phyloP scores from a whole-genome alignment of 2,329 filamentous ascomycete genomes.

The Fusarium multiceps region DNA sequence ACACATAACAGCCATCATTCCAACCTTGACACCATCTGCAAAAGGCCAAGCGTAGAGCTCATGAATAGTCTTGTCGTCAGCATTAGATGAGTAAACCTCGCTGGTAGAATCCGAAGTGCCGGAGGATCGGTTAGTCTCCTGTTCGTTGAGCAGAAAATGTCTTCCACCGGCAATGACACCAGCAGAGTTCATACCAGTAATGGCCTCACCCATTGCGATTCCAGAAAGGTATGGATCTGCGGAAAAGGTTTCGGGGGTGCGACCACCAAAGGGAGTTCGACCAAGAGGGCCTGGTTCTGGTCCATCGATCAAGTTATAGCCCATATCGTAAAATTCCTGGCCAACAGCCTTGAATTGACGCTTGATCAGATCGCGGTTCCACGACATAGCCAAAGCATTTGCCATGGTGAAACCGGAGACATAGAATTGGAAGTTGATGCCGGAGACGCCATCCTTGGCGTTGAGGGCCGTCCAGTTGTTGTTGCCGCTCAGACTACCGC shows the following conservation, averaged over 20 bases:
- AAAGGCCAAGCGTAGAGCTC: conserved; percentile 84
- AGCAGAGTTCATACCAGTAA: conserved; percentile 71
- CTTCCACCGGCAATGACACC: conserved; percentile 64
- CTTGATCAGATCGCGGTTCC: background rate
- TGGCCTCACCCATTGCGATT: conserved; percentile 79
- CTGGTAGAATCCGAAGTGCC: background rate
- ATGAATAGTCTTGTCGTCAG: conserved; percentile 50
- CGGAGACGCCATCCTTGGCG: background rate
- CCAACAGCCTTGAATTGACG: background rate
- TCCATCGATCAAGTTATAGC: background rate
- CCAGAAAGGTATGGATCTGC: conserved; percentile 86
- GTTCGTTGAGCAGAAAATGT: conserved; percentile 62
- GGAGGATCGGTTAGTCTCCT: conserved; percentile 74
- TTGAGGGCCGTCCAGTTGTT: background rate
- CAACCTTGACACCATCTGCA: conserved; percentile 76
- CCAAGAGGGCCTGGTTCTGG: background rate
- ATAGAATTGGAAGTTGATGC: background rate
- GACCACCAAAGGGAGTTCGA: conserved; percentile 65
- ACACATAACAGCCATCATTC: conserved; percentile 83
- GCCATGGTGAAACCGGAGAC: background rate
- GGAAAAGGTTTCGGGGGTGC: conserved; percentile 92
- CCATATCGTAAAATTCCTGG: background rate
- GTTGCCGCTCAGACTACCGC: background rate
- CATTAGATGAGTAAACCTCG: background rate
- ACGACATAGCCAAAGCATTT: background rate